Conservation (phyloP, 306 rosid genomes). For the Rosa rugosa region DNA sequence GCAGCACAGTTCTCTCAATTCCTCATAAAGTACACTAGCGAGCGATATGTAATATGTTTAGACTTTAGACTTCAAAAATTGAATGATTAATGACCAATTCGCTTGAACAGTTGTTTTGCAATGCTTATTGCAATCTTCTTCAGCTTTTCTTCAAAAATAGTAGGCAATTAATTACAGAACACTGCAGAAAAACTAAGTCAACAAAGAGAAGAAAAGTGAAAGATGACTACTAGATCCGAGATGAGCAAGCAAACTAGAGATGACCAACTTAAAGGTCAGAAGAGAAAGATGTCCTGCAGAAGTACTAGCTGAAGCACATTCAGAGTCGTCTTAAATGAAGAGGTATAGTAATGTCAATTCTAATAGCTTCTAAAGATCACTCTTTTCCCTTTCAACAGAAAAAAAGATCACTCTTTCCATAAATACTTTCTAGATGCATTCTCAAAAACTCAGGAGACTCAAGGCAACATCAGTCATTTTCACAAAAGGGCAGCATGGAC, state of each 20-base stretch:
- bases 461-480: neutral
- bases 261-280: neutral
- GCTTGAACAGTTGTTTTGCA: neutral
- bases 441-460: neutral
- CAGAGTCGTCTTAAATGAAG: neutral
- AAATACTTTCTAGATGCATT: neutral
- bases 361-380: neutral
- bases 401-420: neutral
- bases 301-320: conserved; percentile 1
- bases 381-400: neutral
- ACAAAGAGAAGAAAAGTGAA: neutral
- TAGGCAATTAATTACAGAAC: neutral
- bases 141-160: neutral
- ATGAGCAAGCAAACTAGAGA: neutral
- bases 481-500: neutral
- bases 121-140: neutral
- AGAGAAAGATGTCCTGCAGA: neutral
- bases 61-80: neutral
- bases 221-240: neutral
- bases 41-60: neutral
- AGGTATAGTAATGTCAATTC: neutral
- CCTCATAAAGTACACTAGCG: neutral
- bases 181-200: neutral
- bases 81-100: neutral
- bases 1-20: neutral